Conservation (phyloP, 768 basidiomycete genomes). For the Termitomyces sp. region DNA sequence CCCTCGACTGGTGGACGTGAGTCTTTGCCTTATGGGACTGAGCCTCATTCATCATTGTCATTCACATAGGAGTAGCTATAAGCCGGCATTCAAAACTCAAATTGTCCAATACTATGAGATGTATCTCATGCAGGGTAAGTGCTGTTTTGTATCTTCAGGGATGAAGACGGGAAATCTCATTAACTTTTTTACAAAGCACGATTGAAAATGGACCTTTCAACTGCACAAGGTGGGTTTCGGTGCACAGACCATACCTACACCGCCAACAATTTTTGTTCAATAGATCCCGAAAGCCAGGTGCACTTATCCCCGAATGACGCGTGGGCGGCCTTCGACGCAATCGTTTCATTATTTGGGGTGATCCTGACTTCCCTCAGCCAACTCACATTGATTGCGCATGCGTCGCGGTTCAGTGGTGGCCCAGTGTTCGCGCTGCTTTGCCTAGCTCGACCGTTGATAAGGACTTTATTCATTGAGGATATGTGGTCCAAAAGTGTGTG, state of each 20-base stretch:
- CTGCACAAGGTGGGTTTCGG: slow-evolving; percentile 16
- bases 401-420: slow-evolving; percentile 28
- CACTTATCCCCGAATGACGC: slow-evolving; percentile 16
- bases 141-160: background rate
- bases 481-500: slow-evolving; percentile 28
- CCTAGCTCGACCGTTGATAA: slow-evolving; percentile 26
- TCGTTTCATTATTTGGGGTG: slow-evolving; percentile 19
- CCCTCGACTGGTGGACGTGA: slow-evolving; percentile 22
- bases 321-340: slow-evolving; percentile 22
- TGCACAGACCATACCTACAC: no score
- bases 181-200: slow-evolving; percentile 7
- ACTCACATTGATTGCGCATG: slow-evolving; percentile 26
- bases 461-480: slow-evolving; percentile 10
- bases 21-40: background rate
- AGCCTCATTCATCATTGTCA: background rate
- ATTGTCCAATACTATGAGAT: slow-evolving; percentile 24
- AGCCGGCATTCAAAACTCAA: slow-evolving; percentile 12
- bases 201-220: slow-evolving; percentile 20
- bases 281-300: slow-evolving; percentile 21
- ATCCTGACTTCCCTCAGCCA: slow-evolving; percentile 23
- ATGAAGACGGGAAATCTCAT: background rate
- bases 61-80: slow-evolving; percentile 6
- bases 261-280: background rate
- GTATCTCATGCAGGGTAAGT: slow-evolving; percentile 23
- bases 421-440: slow-evolving; percentile 32